Percentiles rank a stretch among this genome's conserved stretches.
Conservation (phyloP, 768 basidiomycete genomes). For the Paxillus rubicundulus region DNA sequence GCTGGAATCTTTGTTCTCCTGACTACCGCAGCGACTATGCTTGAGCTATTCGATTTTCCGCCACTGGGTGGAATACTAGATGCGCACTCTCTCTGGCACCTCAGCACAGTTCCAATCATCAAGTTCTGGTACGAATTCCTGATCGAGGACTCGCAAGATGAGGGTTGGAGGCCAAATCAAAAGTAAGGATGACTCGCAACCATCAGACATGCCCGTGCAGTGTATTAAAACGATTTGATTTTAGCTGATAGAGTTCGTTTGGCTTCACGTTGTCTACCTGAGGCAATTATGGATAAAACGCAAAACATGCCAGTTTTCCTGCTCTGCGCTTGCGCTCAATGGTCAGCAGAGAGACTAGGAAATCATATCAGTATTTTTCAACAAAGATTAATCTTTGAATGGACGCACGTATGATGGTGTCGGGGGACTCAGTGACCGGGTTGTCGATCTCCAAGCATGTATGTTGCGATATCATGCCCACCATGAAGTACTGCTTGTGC, state of each 20-base stretch:
- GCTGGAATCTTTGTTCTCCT: slow-evolving; percentile 61
- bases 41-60: slow-evolving; percentile 92
- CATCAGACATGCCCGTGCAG: background rate
- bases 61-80: slow-evolving; percentile 75
- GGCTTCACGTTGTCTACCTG: background rate
- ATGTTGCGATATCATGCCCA: slow-evolving; percentile 35
- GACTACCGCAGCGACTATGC: slow-evolving; percentile 68
- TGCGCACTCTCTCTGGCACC: slow-evolving; percentile 93
- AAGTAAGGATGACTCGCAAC: slow-evolving; percentile 17
- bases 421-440: slow-evolving; percentile 32
- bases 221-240: slow-evolving; percentile 7
- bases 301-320: slow-evolving; percentile 7
- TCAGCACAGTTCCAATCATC: slow-evolving; percentile 75
- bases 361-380: background rate
- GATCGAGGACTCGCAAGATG: slow-evolving; percentile 65
- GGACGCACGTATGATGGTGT: slow-evolving; percentile 35
- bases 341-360: slow-evolving; percentile 33
- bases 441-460: slow-evolving; percentile 37
- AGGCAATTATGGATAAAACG: background rate
- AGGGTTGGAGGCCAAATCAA: slow-evolving; percentile 57
- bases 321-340: slow-evolving; percentile 29
- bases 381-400: background rate
- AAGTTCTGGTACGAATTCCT: slow-evolving; percentile 86
- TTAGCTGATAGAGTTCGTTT: slow-evolving; percentile 13
- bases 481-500: slow-evolving; percentile 33